Percentiles rank a stretch among this genome's conserved stretches.
phyloP scores from a whole-genome alignment of 2,329 filamentous ascomycete genomes.

The Nothophoma quercina region DNA sequence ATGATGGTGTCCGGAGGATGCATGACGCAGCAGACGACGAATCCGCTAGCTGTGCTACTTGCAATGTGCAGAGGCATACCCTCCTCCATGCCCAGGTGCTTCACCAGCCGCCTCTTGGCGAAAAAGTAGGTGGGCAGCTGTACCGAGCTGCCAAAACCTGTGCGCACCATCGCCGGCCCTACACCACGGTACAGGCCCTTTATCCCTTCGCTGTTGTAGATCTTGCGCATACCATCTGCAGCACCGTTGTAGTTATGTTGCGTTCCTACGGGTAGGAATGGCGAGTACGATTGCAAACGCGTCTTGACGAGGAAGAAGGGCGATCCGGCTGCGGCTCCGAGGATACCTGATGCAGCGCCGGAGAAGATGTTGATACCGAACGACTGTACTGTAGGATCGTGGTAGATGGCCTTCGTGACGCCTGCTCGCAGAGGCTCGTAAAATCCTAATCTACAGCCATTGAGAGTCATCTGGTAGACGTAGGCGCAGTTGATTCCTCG shows the following conservation, averaged over 20 bases:
- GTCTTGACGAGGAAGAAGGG: conserved; percentile 99
- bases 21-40: conserved; percentile 98
- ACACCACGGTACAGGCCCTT: conserved; percentile 88
- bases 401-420: conserved; percentile 73
- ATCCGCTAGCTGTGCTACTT: conserved; percentile 88
- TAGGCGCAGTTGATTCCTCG: conserved; percentile 93
- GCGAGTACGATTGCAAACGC: conserved; percentile 89
- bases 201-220: conserved; percentile 79
- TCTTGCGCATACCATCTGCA: conserved; percentile 80
- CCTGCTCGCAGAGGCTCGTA: conserved; percentile 90
- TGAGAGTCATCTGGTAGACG: conserved; percentile 94
- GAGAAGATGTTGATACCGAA: conserved; percentile 93
- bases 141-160: conserved; percentile 93
- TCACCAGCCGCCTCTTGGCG: conserved; percentile 84
- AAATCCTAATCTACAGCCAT: conserved; percentile 95
- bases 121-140: conserved; percentile 99
- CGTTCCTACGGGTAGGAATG: conserved; percentile 93
- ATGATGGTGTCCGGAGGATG: conserved; percentile 99
- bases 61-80: conserved; percentile 87
- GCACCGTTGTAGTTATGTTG: conserved; percentile 92
- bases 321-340: conserved; percentile 90
- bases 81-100: conserved; percentile 87
- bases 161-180: conserved; percentile 91
- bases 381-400: conserved; percentile 78
- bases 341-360: conserved; percentile 85